Base-by-base conservation (phyloP, 345 rosid genomes). In the Physaria fendleri region DNA sequence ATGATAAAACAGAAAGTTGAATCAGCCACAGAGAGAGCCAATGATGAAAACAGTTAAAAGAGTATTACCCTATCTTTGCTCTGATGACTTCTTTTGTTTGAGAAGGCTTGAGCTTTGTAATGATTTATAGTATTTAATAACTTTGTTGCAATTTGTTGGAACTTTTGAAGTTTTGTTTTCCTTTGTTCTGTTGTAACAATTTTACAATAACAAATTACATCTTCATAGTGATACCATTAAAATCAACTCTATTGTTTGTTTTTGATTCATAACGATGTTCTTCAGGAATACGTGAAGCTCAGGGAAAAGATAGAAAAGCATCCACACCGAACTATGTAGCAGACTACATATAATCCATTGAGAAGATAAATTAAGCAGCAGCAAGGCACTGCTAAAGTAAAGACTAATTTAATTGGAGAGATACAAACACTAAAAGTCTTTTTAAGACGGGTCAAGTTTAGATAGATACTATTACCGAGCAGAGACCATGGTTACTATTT, bases 1-100 rank as follows among this genome's bases (percentile, higher is more conserved):
- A 83, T 94, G 99, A 94, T 94, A 68, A 77, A 75, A 84, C 88
- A 87, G 79, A 94, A 90, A 79, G 97, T 94, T 62, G 77, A 90
- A 16, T 76, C 83, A 52, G 95, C 96, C 43, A 71, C 85, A 1
- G 96, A 94, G 83, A 84, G 88, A 72, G 71, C 77, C 59, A 64
- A 72, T 61, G 93, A 88, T 38, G 81, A 83, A 73, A 59, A 27
- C 29, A n/a, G 5, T n/a, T 3, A 1, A 25, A 11, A 39, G 42
- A 25, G 37, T 7, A 34, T 18, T n/a, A n/a, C 53, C 24, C 64
- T 37, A 38, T 56, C 50, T 29, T 30, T 56, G 40, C 49, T 42
- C 25, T 55, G 47, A 27, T 44, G 13, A 44, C 62, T 45, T 64
- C 62, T 24, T 44, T 54, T 68, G 66, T 60, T 43, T n/a, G n/a